Evolutionary conservation across 306 rosid species (phyloP), one percentile per base, ranked within the genome.

Genomic region (Quercus agrifolia): DNA sequence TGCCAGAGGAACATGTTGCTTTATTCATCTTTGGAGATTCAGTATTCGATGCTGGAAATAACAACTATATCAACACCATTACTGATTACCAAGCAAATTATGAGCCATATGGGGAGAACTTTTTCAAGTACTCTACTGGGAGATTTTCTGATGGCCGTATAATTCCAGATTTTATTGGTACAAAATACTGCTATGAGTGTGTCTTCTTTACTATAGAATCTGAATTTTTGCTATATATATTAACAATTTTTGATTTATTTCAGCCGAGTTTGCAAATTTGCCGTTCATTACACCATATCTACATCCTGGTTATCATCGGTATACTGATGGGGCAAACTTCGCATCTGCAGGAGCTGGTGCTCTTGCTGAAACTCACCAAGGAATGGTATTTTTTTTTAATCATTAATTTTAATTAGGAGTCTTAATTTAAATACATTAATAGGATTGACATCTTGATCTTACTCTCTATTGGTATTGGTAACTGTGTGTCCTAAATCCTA

Each of bases 321-420:
- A 84, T 56, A 54, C 62, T 0, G 56, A 81, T 74, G 97, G 97
- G 4, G 82, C 79, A 46, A 92, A 92, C 83, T 90, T 92, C 78
- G 93, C 97, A 38, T 90, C 95, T 46, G 92, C 74, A 13, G 94
- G 92, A 55, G 94, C 90, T 66, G 97, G 97, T 58, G 93, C 90
- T 79, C 82, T 92, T 5, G 77, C 63, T 74, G 87, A 86, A 77
- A 90, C 88, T 20, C 27, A 74, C 81, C 73, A 55, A 70, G 97
- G 91, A 80, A n/a, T 57, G 41, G 93, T 92, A 11, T n/a, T 81
- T 35, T 35, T 27, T 35, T 35, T 35, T 77, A 8, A 19, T 49
- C 54, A 9, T 49, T 49, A 49, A 12, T 10, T 10, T 12, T 49
- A 41, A 7, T 11, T 41, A 7, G 46, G 46, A 41, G 46, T 41